Evolutionary conservation across 495 filamentous ascomycete genomes (phyloP), one percentile per base, ranked within the genome.

Genomic region (Penicillium malachiteum): DNA sequence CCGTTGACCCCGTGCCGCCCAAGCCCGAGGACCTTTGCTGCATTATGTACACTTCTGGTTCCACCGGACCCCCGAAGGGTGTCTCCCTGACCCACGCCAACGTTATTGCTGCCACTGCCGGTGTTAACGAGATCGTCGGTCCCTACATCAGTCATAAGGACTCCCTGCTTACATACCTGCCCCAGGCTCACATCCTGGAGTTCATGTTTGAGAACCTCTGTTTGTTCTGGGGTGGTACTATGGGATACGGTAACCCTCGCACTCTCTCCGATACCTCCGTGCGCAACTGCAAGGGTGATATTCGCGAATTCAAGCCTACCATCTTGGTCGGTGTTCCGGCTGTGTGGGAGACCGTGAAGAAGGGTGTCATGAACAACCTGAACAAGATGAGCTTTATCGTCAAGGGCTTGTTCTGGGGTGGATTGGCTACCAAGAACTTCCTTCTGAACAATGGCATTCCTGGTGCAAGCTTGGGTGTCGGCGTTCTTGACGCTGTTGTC

Each of bases 11-110:
- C 14, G 85, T 90, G 14, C 88, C 91, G 38, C 92, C 94, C 3
- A 72, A 77, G 26, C 81, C 90, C 2, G 90, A 96, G 47, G 93
- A 96, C 68, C 83, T 98, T 11, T 94, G 89, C 81, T 96, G 94
- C 69, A 96, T 98, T 71, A 98, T 98, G 94, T 98, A 97, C 78
- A 98, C 94, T 2, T 97, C 94, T 32, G 94, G 94, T 41, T 96
- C 93, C n/a, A 98, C 94, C 5, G 94, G 94, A 47, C 84, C 92
- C 0, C 94, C 94, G 35, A 98, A 97, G 81, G 94, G 94, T 72
- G 94, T 98, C 30, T 85, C 91, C 32, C 72, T 98, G 59, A 94
- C 86, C 63, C 94, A 98, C 70, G 88, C 77, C 51, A 89, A 92
- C 64, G 90, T 98, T 16, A 79, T 98, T 63, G 93, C 90, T 60